Evolutionary conservation across 2,329 filamentous ascomycete genomes (phyloP).

Genomic region (Curvularia verruculosa): DNA sequence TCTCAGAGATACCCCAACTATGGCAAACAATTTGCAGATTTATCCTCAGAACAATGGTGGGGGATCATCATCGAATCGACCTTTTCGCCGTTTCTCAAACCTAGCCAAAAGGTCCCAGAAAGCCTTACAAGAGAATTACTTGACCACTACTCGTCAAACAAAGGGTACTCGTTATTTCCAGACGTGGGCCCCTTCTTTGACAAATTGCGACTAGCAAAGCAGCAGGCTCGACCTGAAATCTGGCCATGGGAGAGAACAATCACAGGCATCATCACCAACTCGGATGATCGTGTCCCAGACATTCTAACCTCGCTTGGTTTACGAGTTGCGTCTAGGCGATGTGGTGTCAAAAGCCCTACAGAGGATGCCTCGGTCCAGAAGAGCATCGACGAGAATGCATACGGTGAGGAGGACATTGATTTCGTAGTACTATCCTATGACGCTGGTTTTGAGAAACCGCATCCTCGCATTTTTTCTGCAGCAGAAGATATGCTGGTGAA

Average conservation of each 20-base stretch:
- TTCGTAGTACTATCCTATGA: constrained; percentile 69
- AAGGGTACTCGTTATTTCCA: constrained; percentile 60
- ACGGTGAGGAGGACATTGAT: constrained; percentile 54
- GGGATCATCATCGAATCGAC: constrained; percentile 63
- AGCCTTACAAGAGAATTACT: constrained; percentile 58
- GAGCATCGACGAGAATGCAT: constrained; percentile 11
- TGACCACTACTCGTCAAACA: constrained; percentile 59
- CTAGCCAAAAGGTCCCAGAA: constrained; percentile 49
- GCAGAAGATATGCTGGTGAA: constrained; percentile 55
- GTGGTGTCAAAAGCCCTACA: constrained; percentile 13
- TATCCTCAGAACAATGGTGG: constrained; percentile 65
- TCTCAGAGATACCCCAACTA: constrained; percentile 63
- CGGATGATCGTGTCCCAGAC: constrained; percentile 63
- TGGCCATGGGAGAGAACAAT: constrained; percentile 53
- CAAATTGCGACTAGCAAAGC: constrained; percentile 41
- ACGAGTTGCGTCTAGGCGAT: constrained; percentile 45
- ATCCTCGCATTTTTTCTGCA: constrained; percentile 61
- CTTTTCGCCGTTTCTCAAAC: constrained; percentile 35
- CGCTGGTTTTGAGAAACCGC: constrained; percentile 65
- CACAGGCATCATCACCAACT: constrained; percentile 67
- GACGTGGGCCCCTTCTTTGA: constrained; percentile 56
- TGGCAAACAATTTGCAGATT: constrained; percentile 56
- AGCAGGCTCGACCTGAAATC: not conserved
- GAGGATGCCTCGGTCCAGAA: constrained; percentile 17
- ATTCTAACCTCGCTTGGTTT: constrained; percentile 63